phyloP scores from a whole-genome alignment of 306 rosid genomes.

The Malus domestica region DNA sequence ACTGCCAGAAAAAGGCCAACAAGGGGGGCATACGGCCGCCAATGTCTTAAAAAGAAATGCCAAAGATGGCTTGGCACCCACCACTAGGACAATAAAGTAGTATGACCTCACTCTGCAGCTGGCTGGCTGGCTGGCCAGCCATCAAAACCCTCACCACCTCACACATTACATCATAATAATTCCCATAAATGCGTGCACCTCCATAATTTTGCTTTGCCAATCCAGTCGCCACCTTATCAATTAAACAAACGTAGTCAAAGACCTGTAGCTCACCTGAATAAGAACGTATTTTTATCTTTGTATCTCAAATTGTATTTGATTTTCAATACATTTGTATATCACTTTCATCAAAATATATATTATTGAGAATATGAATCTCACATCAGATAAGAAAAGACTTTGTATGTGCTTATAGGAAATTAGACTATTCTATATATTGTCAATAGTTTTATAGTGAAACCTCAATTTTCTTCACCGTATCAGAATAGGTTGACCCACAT shows the following conservation, averaged over 20 bases:
- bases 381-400: accelerated
- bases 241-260: accelerated
- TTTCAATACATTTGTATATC: too few species aligned
- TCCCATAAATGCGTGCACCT: not conserved
- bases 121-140: not conserved
- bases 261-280: too few species aligned
- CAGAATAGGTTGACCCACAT: too few species aligned
- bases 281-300: too few species aligned
- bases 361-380: too few species aligned
- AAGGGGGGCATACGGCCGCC: not conserved
- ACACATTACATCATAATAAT: not conserved
- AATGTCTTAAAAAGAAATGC: not conserved
- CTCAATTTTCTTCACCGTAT: accelerated
- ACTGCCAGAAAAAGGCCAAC: not conserved
- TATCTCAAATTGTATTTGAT: too few species aligned
- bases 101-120: not conserved
- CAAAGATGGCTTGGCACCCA: not conserved
- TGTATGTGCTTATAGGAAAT: too few species aligned
- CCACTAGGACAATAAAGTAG: too few species aligned
- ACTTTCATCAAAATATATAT: too few species aligned
- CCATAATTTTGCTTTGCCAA: not conserved
- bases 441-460: too few species aligned
- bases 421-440: too few species aligned
- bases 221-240: not conserved
- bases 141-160: not conserved